A percentile compares a stretch with the other conserved stretches of the same genome.
phyloP scores from a whole-genome alignment of 495 filamentous ascomycete genomes.

The Lasiosphaeriaceae sp. region DNA sequence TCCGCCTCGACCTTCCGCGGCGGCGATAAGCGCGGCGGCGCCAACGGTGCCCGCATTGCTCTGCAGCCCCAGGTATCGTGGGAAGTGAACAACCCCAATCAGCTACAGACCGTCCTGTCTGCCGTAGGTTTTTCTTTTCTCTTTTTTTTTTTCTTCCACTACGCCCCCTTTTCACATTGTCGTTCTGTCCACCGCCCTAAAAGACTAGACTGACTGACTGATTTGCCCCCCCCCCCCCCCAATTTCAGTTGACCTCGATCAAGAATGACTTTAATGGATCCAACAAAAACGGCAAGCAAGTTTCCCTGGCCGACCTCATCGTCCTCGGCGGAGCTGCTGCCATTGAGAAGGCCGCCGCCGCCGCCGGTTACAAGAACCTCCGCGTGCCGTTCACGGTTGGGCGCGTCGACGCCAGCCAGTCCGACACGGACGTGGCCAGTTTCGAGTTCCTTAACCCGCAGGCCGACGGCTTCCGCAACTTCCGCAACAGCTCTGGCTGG shows the following conservation, averaged over 20 bases:
- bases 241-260: not conserved
- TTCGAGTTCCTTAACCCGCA: constrained; percentile 58
- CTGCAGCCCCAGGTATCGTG: constrained; percentile 65
- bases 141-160: no score
- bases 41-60: constrained; percentile 70
- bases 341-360: constrained; percentile 62
- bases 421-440: constrained; percentile 62
- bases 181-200: no score
- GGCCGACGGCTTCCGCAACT: constrained; percentile 72
- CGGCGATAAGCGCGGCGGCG: constrained; percentile 71
- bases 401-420: constrained; percentile 48
- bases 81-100: constrained; percentile 62
- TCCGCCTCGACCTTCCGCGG: constrained; percentile 70
- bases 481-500: constrained; percentile 48
- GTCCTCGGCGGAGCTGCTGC: constrained; percentile 65
- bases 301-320: constrained; percentile 69
- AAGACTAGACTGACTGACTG: no score
- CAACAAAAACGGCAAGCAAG: constrained; percentile 57
- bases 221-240: no score
- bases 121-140: constrained; percentile 31
- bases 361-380: not conserved
- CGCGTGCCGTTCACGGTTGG: constrained; percentile 47
- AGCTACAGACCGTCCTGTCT: constrained; percentile 56
- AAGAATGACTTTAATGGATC: constrained; percentile 58
- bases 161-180: no score